A percentile compares a stretch with the other conserved stretches of the same genome.
Evolutionary conservation across 2,329 filamentous ascomycete genomes (phyloP).

Genomic region (Coniochaeta ligniaria): DNA sequence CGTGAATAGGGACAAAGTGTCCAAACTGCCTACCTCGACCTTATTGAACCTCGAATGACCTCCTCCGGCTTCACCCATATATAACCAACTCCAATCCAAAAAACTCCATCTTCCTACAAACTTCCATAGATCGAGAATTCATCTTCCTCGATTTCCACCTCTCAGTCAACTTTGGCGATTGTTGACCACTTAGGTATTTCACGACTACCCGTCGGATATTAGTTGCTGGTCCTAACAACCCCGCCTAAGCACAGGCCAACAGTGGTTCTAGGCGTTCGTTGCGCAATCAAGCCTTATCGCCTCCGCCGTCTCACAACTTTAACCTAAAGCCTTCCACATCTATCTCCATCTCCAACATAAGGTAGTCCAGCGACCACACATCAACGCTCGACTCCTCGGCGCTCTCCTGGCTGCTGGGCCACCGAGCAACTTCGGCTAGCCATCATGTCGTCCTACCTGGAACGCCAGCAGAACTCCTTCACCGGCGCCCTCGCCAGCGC

Average conservation of each 20-base stretch:
- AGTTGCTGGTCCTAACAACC: too few relatives aligned
- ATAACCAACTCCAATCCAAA: too few relatives aligned
- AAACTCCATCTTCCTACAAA: neutral
- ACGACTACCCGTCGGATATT: too few relatives aligned
- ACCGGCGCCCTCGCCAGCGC: constrained; percentile 54
- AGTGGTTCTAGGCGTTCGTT: neutral
- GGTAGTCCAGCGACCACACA: neutral
- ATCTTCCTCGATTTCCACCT: neutral
- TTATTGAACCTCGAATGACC: too few relatives aligned
- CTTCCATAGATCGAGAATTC: neutral
- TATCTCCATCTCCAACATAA: neutral
- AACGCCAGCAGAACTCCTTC: constrained; percentile 58
- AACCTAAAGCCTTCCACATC: neutral
- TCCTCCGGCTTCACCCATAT: too few relatives aligned
- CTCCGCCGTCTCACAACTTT: neutral
- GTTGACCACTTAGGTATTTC: too few relatives aligned
- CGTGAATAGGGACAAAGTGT: neutral
- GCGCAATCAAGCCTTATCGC: neutral
- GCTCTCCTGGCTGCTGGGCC: neutral
- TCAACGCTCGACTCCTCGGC: neutral
- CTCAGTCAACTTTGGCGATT: too few relatives aligned
- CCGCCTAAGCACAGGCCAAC: neutral
- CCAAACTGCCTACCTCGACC: too few relatives aligned
- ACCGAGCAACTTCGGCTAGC: neutral
- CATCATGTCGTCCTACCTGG: constrained; percentile 53